Evolutionary conservation across 1,284 basidiomycete genomes (phyloP).

Genomic region (Tilletia setariae): DNA sequence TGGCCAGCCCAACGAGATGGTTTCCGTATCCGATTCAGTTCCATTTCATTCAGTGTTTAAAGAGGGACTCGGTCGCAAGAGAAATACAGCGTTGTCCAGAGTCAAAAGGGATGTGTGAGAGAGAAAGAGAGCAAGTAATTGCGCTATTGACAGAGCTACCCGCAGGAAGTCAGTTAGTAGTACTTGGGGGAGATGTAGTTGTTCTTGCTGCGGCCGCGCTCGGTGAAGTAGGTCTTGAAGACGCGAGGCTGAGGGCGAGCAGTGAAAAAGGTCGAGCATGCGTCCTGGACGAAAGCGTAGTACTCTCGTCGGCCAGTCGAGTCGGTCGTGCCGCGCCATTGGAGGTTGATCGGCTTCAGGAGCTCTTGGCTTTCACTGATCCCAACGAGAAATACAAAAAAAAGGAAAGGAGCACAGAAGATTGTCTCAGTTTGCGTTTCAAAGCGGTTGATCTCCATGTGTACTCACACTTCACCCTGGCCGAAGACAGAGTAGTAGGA

Average conservation of each 20-base stretch:
- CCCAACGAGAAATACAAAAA: neutral
- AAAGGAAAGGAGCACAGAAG: neutral
- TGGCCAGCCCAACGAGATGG: too few relatives aligned
- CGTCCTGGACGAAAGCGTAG: conserved; percentile 12
- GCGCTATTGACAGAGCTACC: too few relatives aligned
- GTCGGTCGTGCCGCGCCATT: conserved; percentile 12
- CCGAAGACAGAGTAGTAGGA: conserved; percentile 16
- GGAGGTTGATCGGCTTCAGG: conserved; percentile 16
- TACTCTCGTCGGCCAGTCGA: conserved; percentile 11
- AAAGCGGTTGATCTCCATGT: neutral
- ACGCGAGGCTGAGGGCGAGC: conserved; percentile 6
- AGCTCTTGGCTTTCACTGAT: conserved; percentile 14
- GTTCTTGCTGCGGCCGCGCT: conserved; percentile 4
- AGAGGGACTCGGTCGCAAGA: too few relatives aligned
- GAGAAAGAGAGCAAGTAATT: too few relatives aligned
- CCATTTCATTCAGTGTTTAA: too few relatives aligned
- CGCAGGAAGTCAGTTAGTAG: too few relatives aligned
- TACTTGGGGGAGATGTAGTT: conserved; percentile 16
- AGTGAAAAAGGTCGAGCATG: conserved; percentile 5
- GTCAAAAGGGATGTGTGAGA: too few relatives aligned
- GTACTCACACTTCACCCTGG: conserved; percentile 16
- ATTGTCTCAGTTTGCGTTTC: too few relatives aligned
- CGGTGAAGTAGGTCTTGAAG: conserved; percentile 17
- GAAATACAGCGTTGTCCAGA: too few relatives aligned
- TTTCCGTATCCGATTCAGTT: too few relatives aligned